phyloP scores from a whole-genome alignment of 2,329 filamentous ascomycete genomes.

The Pezicula neosporulosa region DNA sequence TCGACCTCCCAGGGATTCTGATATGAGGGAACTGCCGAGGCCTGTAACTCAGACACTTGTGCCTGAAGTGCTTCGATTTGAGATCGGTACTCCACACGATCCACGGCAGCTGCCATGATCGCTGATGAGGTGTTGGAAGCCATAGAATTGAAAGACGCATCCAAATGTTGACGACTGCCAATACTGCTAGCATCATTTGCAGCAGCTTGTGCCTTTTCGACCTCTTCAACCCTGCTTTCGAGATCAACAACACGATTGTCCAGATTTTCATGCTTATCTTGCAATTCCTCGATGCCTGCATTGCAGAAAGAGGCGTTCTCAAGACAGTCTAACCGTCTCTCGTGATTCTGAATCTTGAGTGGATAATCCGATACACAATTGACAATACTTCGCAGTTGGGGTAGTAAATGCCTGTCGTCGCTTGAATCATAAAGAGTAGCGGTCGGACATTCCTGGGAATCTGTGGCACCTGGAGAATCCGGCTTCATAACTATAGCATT shows the following conservation, averaged over 20 bases:
- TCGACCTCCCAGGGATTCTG: constrained; percentile 70
- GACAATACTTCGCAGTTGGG: constrained; percentile 18
- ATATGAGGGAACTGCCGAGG: constrained; percentile 49
- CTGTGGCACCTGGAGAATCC: not conserved
- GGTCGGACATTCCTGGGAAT: not conserved
- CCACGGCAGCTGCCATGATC: constrained; percentile 30
- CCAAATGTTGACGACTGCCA: constrained; percentile 13
- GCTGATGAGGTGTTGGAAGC: constrained; percentile 33
- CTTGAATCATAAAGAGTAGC: constrained; percentile 4
- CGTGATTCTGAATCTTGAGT: constrained; percentile 38
- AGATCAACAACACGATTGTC: constrained; percentile 68
- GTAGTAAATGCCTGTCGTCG: constrained; percentile 12
- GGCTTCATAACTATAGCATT: not conserved
- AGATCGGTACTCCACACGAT: constrained; percentile 34
- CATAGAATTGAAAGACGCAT: constrained; percentile 25
- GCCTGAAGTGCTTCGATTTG: constrained; percentile 44
- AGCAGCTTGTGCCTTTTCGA: constrained; percentile 52
- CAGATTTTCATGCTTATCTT: constrained; percentile 62
- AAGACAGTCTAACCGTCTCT: constrained; percentile 62
- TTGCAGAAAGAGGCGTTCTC: constrained; percentile 69
- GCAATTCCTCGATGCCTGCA: constrained; percentile 63
- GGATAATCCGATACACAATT: constrained; percentile 19
- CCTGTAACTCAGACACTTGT: constrained; percentile 24
- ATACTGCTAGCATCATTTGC: constrained; percentile 22
- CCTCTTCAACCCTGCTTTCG: constrained; percentile 59